These are phyloP conservation scores for Pyronema omphalodes DNA, from an alignment of 495 filamentous ascomycete species.

Conservation along the genomic window DNA sequence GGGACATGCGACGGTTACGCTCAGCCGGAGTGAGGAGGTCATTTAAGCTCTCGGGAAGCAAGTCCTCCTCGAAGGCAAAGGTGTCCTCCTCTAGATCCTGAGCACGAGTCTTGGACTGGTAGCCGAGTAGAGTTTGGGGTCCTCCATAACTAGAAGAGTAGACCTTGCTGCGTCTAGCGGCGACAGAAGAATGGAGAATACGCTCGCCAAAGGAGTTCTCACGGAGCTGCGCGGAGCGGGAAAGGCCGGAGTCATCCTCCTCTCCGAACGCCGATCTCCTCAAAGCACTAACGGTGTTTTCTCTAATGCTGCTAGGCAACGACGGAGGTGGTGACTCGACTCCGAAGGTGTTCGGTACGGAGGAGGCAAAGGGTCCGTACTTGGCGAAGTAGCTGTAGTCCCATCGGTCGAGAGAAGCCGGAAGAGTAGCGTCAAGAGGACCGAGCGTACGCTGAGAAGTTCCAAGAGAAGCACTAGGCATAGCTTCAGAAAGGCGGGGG, in stretches of 20 bases:
- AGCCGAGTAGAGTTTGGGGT: conserved; percentile 48
- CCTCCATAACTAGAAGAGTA: conserved; percentile 70
- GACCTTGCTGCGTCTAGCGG: conserved; percentile 53
- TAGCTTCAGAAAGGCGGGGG: conserved; percentile 55
- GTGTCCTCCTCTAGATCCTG: conserved; percentile 52
- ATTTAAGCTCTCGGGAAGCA: conserved; percentile 66
- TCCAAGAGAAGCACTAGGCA: conserved; percentile 51
- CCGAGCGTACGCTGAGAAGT: conserved; percentile 40
- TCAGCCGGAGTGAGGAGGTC: conserved; percentile 87
- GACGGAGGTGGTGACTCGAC: conserved; percentile 77
- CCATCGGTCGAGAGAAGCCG: conserved; percentile 91
- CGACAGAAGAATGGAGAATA: conserved; percentile 34
- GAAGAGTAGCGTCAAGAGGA: conserved; percentile 69
- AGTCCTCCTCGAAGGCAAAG: conserved; percentile 86
- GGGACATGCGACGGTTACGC: conserved; percentile 64
- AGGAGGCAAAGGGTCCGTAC: conserved; percentile 79
- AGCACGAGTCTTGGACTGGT: conserved; percentile 31
- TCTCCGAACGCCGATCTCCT: conserved; percentile 75
- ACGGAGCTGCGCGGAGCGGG: conserved; percentile 31
- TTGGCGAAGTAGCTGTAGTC: conserved; percentile 81
- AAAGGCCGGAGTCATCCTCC: conserved; percentile 34
- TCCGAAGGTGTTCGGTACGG: conserved; percentile 81
- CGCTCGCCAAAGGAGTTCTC: conserved; percentile 47
- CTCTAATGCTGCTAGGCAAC: conserved; percentile 32
- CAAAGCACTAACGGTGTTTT: conserved; percentile 37